These are phyloP conservation scores for Elaeis oleifera DNA, from an alignment of 202 grass and related monocot genomes.

Conservation along the genomic window DNA sequence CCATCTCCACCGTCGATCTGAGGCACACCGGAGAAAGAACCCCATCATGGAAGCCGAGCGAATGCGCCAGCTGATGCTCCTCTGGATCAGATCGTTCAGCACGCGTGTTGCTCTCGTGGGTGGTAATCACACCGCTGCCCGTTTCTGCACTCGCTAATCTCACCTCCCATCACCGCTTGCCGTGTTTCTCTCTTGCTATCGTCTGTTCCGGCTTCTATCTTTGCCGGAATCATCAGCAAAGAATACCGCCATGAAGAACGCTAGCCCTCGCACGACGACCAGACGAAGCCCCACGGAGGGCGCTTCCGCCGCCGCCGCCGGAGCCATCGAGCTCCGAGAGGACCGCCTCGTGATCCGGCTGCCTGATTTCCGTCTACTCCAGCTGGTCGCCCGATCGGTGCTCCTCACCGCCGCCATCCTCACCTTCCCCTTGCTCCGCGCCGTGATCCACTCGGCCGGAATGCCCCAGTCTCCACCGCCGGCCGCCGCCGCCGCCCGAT, in stretches of 20 bases:
- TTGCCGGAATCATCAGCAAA: background rate
- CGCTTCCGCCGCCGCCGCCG: background rate
- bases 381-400: slow-evolving; percentile 48
- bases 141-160: slow-evolving; percentile 76
- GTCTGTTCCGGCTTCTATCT: slow-evolving; percentile 7
- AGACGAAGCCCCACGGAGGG: background rate
- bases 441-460: slow-evolving; percentile 6
- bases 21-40: background rate
- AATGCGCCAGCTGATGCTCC: slow-evolving; percentile 54
- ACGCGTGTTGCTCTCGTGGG: slow-evolving; percentile 78
- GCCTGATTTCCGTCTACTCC: slow-evolving; percentile 41
- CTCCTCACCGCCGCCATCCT: slow-evolving; percentile 50
- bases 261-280: slow-evolving; percentile 7
- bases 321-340: background rate
- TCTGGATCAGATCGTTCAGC: slow-evolving; percentile 42
- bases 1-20: background rate
- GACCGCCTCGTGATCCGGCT: slow-evolving; percentile 42
- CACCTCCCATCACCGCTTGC: background rate
- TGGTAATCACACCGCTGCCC: slow-evolving; percentile 93
- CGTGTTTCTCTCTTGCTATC: slow-evolving; percentile 9
- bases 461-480: slow-evolving; percentile 21
- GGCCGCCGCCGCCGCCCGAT: slow-evolving; percentile 21
- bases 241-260: slow-evolving; percentile 23
- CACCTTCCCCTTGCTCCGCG: slow-evolving; percentile 44
- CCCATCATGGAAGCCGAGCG: slow-evolving; percentile 60